A percentile compares a stretch with the other conserved stretches of the same genome.
Evolutionary conservation across 208 protist species (phyloP).

Genomic region (Acanthamoeba castellanii): DNA sequence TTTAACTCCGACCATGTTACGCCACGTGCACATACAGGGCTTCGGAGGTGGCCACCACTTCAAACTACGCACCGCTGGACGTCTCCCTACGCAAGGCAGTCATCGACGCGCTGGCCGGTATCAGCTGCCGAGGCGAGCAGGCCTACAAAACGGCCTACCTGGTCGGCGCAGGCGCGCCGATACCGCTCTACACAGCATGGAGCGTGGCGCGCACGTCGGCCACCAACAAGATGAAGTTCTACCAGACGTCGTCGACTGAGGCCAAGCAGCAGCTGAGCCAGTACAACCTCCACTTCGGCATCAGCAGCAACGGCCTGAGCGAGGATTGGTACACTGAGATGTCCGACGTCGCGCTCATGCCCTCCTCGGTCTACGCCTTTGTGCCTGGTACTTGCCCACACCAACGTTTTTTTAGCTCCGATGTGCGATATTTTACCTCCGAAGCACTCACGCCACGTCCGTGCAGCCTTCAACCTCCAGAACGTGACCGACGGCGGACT

Average conservation of each 20-base stretch:
- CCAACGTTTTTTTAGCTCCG: not conserved
- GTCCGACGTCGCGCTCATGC: not conserved
- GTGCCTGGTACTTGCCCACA: not conserved
- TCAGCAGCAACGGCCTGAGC: not conserved
- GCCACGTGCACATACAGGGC: not conserved
- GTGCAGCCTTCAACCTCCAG: not conserved
- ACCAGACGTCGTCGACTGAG: not conserved
- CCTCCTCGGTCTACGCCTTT: not conserved
- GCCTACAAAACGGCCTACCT: slow-evolving; percentile 2
- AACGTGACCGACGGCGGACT: not conserved
- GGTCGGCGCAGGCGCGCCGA: not conserved
- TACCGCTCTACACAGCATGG: not conserved
- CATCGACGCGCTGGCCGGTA: not conserved
- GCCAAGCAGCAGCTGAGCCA: not conserved
- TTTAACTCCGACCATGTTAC: not conserved
- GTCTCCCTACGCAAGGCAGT: not conserved
- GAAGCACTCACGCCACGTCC: not conserved
- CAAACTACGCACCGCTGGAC: not conserved
- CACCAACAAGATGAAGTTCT: slow-evolving; percentile 23
- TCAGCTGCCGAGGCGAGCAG: not conserved
- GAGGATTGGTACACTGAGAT: not conserved
- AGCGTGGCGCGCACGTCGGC: not conserved
- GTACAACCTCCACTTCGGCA: not conserved
- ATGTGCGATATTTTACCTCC: not conserved
- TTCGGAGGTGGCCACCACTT: not conserved